Evolutionary conservation across 2,329 filamentous ascomycete species (phyloP), one percentile per base, ranked within the genome.

Genomic region (Epichloe baconii): DNA sequence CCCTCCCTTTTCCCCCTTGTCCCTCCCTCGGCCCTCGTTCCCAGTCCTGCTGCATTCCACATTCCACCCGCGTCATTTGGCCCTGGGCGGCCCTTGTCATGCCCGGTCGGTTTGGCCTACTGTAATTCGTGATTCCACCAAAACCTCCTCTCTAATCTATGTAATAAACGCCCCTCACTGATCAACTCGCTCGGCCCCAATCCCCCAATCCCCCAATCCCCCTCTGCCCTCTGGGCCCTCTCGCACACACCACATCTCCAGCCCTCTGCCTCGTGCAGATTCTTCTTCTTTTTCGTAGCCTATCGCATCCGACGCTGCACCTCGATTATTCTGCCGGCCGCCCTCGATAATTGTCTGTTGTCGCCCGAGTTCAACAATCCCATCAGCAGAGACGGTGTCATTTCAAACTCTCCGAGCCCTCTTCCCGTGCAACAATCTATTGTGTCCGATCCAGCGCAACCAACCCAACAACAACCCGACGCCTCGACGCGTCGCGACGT

Each of bases 41-140:
- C 49, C 43, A 36, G 36, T 50, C 42, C 42, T 46, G 48, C 31
- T 31, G 8, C 31, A 31, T 31, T 31, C 31, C 31, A 31, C 48
- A 46, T 47, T 47, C 34, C 45, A 37, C 23, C 44, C 43, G 44
- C 51, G 48, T 53, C 51, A 47, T 50, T 47, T 36, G 47, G 36
- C 37, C 51, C 51, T 49, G 19, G 36, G 21, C 42, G 47, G 17
- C 41, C 26, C 36, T 49, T n/a, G 47, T 52, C 17, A 46, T 46
- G 37, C 43, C 41, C 31, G 10, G n/a, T 5, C 15, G 43, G 47
- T 47, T 52, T 47, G 36, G 42, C 19, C 51, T 36, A 46, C 31
- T 31, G 31, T 31, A 31, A 31, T 31, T 31, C 31, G 31, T 10
- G 31, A 49, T 49, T 43, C 46, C 31, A 37, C n/a, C 42, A 40